phyloP scores from a whole-genome alignment of 371 early-diverging fungal species.

The Mucor irregularis region DNA sequence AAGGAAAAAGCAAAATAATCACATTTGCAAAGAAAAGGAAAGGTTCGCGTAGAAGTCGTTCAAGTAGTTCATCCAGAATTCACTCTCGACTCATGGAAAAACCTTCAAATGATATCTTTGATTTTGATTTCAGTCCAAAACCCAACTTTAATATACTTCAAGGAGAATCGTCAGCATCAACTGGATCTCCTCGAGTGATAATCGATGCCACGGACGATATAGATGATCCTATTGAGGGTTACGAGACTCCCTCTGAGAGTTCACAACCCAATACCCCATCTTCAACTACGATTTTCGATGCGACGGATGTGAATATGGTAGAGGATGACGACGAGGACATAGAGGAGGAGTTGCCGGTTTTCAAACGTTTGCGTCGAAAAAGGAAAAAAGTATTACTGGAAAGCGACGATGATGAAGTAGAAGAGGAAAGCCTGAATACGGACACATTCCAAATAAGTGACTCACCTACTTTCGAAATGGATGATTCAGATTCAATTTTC shows the following conservation, averaged over 20 bases:
- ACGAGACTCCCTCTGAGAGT: not conserved
- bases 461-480: too few relatives aligned
- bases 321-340: not conserved
- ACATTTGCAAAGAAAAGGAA: conserved; percentile 1
- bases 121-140: conserved; percentile 1
- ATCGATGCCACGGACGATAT: not conserved
- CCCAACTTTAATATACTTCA: not conserved
- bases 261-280: not conserved
- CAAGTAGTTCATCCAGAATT: not conserved
- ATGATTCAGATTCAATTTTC: conserved; percentile 1
- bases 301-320: not conserved
- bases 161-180: too few relatives aligned
- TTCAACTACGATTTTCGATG: not conserved
- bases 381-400: not conserved
- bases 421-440: not conserved
- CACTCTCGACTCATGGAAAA: too few relatives aligned
- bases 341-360: not conserved
- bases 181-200: too few relatives aligned
- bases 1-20: not conserved
- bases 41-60: not conserved
- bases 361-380: not conserved
- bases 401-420: not conserved
- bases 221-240: not conserved
- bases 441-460: not conserved
- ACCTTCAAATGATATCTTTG: conserved; percentile 3